Percentiles rank a stretch among this genome's conserved stretches.
Conservation (phyloP, 192 early-diverging fungal genomes). For the Coemansia sp. region DNA sequence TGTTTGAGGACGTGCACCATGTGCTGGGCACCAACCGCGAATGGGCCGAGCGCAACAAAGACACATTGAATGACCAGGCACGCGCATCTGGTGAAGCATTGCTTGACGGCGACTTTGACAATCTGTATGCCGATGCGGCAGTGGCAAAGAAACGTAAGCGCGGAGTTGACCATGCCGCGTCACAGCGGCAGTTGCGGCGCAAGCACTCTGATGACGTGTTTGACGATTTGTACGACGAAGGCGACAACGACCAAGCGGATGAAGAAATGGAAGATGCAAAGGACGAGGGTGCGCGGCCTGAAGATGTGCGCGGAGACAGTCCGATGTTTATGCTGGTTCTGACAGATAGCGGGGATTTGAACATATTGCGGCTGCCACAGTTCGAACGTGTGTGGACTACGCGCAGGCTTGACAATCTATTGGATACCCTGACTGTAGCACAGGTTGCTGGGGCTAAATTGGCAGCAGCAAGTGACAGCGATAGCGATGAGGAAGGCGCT, state of each 20-base stretch:
- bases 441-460: neutral
- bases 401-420: conserved; percentile 31
- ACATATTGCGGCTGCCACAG: conserved; percentile 30
- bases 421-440: conserved; percentile 15
- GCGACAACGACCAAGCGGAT: conserved; percentile 22
- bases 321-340: conserved; percentile 25
- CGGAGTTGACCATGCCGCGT: neutral
- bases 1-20: conserved; percentile 40
- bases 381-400: conserved; percentile 42
- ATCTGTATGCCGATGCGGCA: conserved; percentile 35
- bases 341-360: conserved; percentile 25
- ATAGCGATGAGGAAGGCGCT: conserved; percentile 14
- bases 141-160: conserved; percentile 23
- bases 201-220: conserved; percentile 19
- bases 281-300: conserved; percentile 9
- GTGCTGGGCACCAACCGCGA: conserved; percentile 33
- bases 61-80: conserved; percentile 10
- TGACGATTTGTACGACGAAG: conserved; percentile 53
- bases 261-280: neutral
- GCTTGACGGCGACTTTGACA: conserved; percentile 35
- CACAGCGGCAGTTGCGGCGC: conserved; percentile 16
- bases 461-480: neutral
- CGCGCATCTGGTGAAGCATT: neutral
- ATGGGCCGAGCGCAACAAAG: conserved; percentile 36
- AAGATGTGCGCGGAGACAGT: conserved; percentile 21